phyloP scores from a whole-genome alignment of 2,329 filamentous ascomycete species.

The Dactylellina haptotyla region DNA sequence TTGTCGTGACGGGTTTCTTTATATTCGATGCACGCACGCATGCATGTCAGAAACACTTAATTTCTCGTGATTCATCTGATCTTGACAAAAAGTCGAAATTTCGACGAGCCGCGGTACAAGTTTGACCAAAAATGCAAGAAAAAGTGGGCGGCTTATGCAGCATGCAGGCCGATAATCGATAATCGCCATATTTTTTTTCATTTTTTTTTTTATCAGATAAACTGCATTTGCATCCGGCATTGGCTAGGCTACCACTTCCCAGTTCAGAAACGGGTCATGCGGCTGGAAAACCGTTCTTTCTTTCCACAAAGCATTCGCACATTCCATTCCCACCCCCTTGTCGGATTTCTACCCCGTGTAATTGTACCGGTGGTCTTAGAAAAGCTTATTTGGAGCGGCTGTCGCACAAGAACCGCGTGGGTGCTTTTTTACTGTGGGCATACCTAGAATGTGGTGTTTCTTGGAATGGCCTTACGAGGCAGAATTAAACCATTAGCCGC shows the following conservation, averaged over 20 bases:
- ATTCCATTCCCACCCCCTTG: no score
- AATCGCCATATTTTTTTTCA: neutral
- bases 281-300: constrained; percentile 12
- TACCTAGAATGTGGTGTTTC: constrained; percentile 15
- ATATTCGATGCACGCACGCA: neutral
- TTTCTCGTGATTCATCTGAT: constrained; percentile 5
- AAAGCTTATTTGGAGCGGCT: constrained; percentile 33
- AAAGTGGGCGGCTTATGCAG: neutral
- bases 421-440: constrained; percentile 1
- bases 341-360: neutral
- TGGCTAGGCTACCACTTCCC: neutral
- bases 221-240: neutral
- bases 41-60: neutral
- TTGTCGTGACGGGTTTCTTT: neutral
- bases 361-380: constrained; percentile 11
- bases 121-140: neutral
- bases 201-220: neutral
- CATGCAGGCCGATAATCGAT: constrained; percentile 1
- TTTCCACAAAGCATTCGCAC: neutral
- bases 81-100: constrained; percentile 7
- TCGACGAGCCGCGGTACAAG: neutral
- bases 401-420: constrained; percentile 37
- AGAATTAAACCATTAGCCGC: constrained; percentile 14
- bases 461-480: constrained; percentile 38
- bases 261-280: constrained; percentile 5